Evolutionary conservation across 345 rosid genomes (phyloP), one percentile per base, ranked within the genome.

Genomic region (Gossypium arboreum): DNA sequence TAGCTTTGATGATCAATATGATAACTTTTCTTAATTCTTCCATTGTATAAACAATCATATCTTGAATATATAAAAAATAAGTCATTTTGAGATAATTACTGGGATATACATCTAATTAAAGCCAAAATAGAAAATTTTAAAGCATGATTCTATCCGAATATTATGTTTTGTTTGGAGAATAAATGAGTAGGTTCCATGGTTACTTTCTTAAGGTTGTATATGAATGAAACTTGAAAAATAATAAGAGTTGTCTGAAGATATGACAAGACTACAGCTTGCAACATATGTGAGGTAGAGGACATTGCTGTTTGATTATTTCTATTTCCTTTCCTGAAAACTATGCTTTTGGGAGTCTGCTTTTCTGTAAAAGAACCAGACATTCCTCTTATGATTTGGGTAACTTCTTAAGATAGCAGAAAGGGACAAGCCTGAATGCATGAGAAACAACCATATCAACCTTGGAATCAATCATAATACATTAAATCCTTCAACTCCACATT

Each of bases 251-350:
- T 59, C 39, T 12, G 63, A 24, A 25, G 63, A 12, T 59, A 59
- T 24, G 16, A 24, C 63, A 59, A 59, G 39, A 58, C 62, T 22
- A 58, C 34, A 58, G 16, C 16, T 59, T 59, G 41, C 17, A 34
- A 34, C 39, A 34, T 34, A 34, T 4, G 39, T 34, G 88, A 76
- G 92, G 97, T 56, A 62, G 64, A 25, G 64, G 13, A 60, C 43
- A 60, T 60, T 24, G 67, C 12, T 16, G 12, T 34, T 34, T 34
- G 41, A 62, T 44, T 34, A 17, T 79, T 39, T 16, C 41, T 58
- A 62, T 62, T 62, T 13, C 17, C 47, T 34, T 34, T 16, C 47
- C 47, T 17, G 67, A 62, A 34, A 34, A 34, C 67, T 16, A 34
- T 62, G 45, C 22, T 34, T 62, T 34, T 24, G 64, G n/a, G 43